Conservation (phyloP, 2,329 filamentous ascomycete genomes). For the Pseudogymnoascus sp. region DNA sequence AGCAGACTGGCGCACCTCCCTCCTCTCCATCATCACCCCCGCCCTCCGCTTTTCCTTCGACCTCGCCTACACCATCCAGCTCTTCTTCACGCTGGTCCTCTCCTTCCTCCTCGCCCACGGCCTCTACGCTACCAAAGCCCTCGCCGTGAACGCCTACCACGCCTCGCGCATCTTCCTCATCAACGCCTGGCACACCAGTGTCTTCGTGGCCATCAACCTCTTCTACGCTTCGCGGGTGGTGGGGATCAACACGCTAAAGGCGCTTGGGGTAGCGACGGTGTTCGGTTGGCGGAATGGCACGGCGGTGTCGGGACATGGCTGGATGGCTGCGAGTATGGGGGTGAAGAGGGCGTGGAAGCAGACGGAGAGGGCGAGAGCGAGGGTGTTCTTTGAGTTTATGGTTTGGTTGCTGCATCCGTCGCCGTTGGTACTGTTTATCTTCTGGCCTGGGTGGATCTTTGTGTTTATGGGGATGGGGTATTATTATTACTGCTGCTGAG, state of each 20-base stretch:
- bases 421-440: conserved; percentile 11
- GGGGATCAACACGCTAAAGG: background rate
- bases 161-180: background rate
- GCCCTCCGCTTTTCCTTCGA: background rate
- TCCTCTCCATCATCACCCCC: background rate
- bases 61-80: background rate
- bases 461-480: conserved; percentile 6
- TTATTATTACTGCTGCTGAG: background rate
- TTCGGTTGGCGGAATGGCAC: background rate
- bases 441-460: conserved; percentile 13
- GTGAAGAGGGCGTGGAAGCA: conserved; percentile 1
- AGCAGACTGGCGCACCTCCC: background rate
- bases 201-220: background rate
- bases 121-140: background rate
- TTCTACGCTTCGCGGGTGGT: background rate
- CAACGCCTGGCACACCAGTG: background rate
- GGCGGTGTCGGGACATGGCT: background rate
- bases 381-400: conserved; percentile 13
- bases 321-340: background rate
- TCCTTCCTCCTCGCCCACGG: background rate
- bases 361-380: conserved; percentile 9
- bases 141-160: background rate
- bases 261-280: background rate
- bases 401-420: conserved; percentile 13
- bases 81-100: background rate